Conservation (phyloP, 805 yeast species). For the Ogataea angusta region DNA sequence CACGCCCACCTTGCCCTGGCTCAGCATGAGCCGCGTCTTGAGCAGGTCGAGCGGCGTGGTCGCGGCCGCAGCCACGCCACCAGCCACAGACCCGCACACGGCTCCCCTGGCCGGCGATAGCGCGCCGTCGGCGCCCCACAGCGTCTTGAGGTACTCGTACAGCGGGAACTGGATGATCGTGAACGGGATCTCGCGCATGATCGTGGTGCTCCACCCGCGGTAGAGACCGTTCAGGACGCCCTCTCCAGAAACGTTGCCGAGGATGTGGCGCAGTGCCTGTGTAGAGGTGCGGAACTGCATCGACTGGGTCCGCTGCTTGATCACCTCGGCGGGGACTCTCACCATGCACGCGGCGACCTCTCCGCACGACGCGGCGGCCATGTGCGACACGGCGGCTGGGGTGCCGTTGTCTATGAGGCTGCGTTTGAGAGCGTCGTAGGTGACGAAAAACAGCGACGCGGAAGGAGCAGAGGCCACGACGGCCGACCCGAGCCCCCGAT, state of each 20-base stretch:
- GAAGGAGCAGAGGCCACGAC: slow-evolving; percentile 93
- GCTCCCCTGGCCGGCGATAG: slow-evolving; percentile 76
- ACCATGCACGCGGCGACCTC: slow-evolving; percentile 92
- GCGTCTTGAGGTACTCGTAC: slow-evolving; percentile 74
- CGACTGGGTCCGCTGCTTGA: slow-evolving; percentile 93
- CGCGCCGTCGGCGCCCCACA: slow-evolving; percentile 44
- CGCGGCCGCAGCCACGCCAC: slow-evolving; percentile 76
- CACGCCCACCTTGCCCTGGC: slow-evolving; percentile 46
- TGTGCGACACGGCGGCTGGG: slow-evolving; percentile 56
- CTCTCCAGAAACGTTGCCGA: slow-evolving; percentile 68
- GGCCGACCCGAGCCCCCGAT: slow-evolving; percentile 89
- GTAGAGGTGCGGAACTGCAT: slow-evolving; percentile 53
- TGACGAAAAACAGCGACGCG: slow-evolving; percentile 72
- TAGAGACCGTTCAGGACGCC: slow-evolving; percentile 77
- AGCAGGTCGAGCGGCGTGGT: slow-evolving; percentile 81
- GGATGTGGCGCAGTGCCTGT: slow-evolving; percentile 60
- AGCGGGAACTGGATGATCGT: slow-evolving; percentile 94
- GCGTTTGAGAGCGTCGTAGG: slow-evolving; percentile 74
- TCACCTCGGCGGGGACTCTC: slow-evolving; percentile 94
- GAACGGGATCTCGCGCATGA: slow-evolving; percentile 94
- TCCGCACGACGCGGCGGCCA: slow-evolving; percentile 85
- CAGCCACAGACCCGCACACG: slow-evolving; percentile 76
- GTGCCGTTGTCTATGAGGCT: slow-evolving; percentile 24
- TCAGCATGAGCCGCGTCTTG: slow-evolving; percentile 84
- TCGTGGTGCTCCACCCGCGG: slow-evolving; percentile 91